These are phyloP conservation scores for Diaporthe australafricana DNA, from an alignment of 2,329 filamentous ascomycete genomes.

Conservation along the genomic window DNA sequence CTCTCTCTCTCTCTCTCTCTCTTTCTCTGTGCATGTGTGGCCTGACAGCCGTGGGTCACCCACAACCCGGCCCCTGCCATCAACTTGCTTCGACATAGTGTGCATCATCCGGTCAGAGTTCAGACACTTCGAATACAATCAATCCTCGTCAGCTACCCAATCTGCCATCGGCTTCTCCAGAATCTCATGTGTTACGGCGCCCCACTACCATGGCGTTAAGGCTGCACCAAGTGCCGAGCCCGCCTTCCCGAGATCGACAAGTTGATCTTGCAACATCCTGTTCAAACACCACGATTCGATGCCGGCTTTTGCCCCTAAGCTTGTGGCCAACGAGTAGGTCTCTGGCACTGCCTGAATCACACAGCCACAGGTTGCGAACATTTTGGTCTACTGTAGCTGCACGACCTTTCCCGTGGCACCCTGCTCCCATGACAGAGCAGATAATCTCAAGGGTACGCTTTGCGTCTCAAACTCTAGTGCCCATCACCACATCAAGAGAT, in stretches of 20 bases:
- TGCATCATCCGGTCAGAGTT: not conserved
- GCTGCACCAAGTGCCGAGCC: not conserved
- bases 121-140: not conserved
- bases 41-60: too few species aligned
- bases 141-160: not conserved
- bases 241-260: not conserved
- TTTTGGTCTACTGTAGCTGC: not conserved
- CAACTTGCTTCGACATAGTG: not conserved
- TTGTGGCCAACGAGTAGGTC: too few species aligned
- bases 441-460: not conserved
- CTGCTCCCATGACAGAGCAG: too few species aligned
- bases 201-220: not conserved
- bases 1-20: not conserved
- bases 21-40: too few species aligned
- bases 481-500: not conserved
- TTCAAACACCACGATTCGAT: constrained; percentile 7
- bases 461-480: not conserved
- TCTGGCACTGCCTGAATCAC: not conserved
- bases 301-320: not conserved
- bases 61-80: too few species aligned
- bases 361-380: not conserved
- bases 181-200: not conserved
- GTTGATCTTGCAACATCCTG: not conserved
- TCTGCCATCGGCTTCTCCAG: not conserved
- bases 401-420: too few species aligned